Evolutionary conservation across 73 alveolate species (phyloP), one percentile per base, ranked within the genome.

Genomic region (Blepharisma stoltei): DNA sequence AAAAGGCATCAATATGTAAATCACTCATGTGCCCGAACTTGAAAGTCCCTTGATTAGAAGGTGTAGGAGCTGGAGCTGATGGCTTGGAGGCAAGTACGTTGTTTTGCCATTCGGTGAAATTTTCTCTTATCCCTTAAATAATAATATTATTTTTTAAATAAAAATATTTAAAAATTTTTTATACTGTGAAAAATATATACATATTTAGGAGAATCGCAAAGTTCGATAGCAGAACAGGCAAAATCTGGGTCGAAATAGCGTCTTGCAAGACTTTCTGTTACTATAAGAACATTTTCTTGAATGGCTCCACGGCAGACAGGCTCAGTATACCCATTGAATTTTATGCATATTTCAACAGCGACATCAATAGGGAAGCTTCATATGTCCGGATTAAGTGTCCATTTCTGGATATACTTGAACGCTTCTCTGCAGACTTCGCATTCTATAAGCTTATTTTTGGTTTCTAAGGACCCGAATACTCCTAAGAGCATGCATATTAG

Each of bases 21-120:
- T 94, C 99, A 11, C 96, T 81, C 68, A 94, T 86, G 67, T 92
- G 96, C 6, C 88, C 89, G 38, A 86, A 86, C 67, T 80, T 86
- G 46, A 14, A 60, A 69, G 85, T 60, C 67, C 90, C 83, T 46
- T 43, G 70, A 23, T 68, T 84, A 27, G 70, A 18, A 20, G 79
- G 67, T 23, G 11, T 44, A 7, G 79, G 79, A 38, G 32, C 32
- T 18, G 79, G 55, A 1, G 32, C 38, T 44, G 79, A n/a, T 37
- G 79, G 79, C 5, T 69, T 69, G 43, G 32, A 9, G 1, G 11
- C 27, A 11, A 69, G 23, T 0, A 69, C 79, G 9, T 69, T 11
- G n/a, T n/a, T 14, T n/a, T 9, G 32, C 79, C 79, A 69, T 23
- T 69, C 79, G 0, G 79, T 69, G 60, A 69, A 44, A 43, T 69